Conservation (phyloP, 352 stramenopile genomes). For the Blastocystis sp. region DNA sequence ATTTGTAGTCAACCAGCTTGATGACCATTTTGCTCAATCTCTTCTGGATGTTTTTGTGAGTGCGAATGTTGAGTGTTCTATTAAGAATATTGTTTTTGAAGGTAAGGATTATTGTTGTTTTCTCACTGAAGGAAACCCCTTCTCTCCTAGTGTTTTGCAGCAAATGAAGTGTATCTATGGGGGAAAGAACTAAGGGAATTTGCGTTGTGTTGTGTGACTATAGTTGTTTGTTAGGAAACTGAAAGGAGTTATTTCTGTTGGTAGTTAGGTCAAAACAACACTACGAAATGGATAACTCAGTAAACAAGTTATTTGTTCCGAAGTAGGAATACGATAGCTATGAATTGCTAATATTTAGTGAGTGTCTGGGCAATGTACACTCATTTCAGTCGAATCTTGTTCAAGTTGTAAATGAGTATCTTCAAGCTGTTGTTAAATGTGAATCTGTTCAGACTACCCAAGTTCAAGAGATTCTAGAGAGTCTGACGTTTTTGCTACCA, state of each 20-base stretch:
- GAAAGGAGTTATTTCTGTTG: not conserved
- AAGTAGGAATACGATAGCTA: not conserved
- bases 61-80: not conserved
- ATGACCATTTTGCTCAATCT: conserved; percentile 44
- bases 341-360: not conserved
- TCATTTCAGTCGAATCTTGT: conserved; percentile 46
- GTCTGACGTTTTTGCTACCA: conserved; percentile 2
- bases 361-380: conserved; percentile 37
- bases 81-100: conserved; percentile 35
- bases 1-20: conserved; percentile 30
- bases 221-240: not conserved
- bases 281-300: conserved; percentile 37
- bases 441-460: not conserved
- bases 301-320: conserved; percentile 51
- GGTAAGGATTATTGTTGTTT: not conserved
- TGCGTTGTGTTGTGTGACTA: not conserved
- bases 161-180: conserved; percentile 60
- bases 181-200: not conserved
- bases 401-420: conserved; percentile 52
- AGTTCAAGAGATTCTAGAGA: conserved; percentile 40
- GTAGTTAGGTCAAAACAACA: conserved; percentile 6
- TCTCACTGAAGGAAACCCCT: conserved; percentile 20
- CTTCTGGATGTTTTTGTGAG: conserved; percentile 44
- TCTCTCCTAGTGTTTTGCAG: conserved; percentile 15
- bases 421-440: not conserved